A percentile compares a stretch with the other conserved stretches of the same genome.
phyloP scores from a whole-genome alignment of 75 land plant genomes.

The Azolla pinnata region DNA sequence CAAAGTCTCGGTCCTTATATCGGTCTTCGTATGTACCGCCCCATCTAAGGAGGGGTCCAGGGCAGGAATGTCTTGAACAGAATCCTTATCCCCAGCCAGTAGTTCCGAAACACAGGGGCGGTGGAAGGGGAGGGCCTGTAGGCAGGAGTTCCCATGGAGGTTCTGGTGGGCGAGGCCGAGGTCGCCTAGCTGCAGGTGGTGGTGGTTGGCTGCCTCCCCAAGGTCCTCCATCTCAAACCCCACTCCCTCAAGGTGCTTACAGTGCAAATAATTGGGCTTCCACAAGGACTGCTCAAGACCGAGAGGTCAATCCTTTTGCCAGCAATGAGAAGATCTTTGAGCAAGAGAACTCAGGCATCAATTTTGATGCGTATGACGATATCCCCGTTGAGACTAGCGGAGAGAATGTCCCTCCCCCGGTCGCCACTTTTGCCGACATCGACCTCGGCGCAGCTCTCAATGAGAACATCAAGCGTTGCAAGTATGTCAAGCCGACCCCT shows the following conservation, averaged over 20 bases:
- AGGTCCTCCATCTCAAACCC: neutral
- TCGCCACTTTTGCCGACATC: constrained; percentile 66
- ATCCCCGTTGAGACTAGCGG: constrained; percentile 87
- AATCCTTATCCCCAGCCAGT: constrained; percentile 2
- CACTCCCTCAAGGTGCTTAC: too few species aligned
- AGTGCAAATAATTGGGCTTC: too few species aligned
- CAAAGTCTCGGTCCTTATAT: constrained; percentile 12
- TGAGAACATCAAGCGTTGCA: constrained; percentile 65
- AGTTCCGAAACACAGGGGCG: constrained; percentile 1
- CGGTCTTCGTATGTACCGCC: constrained; percentile 71
- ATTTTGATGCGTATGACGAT: constrained; percentile 88
- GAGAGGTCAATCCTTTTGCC: constrained; percentile 76
- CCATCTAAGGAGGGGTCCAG: constrained; percentile 42
- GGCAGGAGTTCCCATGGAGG: constrained; percentile 18
- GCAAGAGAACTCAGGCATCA: constrained; percentile 65
- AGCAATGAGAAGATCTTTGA: constrained; percentile 23
- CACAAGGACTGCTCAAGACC: constrained; percentile 23
- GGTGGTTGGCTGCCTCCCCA: constrained; percentile 2
- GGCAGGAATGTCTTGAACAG: neutral
- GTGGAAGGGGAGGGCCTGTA: constrained; percentile 7
- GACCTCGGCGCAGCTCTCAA: constrained; percentile 64
- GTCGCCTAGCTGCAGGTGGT: constrained; percentile 10
- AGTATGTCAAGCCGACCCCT: constrained; percentile 79
- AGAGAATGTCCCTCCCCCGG: constrained; percentile 64
- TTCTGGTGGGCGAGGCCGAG: neutral